Evolutionary conservation across 2,329 filamentous ascomycete genomes (phyloP).

Genomic region (Cercospora zeae-maydis): DNA sequence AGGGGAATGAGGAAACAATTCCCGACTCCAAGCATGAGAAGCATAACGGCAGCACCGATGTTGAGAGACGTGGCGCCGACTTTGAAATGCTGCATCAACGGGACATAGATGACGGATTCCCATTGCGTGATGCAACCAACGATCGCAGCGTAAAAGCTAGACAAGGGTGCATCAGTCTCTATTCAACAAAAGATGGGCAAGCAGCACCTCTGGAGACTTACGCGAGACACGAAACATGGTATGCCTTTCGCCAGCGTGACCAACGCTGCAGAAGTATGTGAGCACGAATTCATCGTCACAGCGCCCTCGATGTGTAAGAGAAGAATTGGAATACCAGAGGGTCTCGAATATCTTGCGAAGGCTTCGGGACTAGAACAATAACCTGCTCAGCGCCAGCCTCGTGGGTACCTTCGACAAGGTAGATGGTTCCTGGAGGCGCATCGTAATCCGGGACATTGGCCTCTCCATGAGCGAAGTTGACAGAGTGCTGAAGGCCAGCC

Average conservation of each 20-base stretch:
- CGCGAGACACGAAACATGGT: neutral
- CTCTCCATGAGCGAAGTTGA: neutral
- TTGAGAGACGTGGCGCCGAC: neutral
- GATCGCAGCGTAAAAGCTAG: neutral
- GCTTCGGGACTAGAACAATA: neutral
- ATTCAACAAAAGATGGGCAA: neutral
- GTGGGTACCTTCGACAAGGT: neutral
- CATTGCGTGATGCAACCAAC: neutral
- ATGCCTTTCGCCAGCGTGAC: neutral
- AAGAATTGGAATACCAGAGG: neutral
- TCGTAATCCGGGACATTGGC: neutral
- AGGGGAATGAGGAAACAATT: neutral
- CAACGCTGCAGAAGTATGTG: neutral
- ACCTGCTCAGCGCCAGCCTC: neutral
- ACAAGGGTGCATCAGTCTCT: neutral
- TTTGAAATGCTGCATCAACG: neutral
- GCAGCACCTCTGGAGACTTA: neutral
- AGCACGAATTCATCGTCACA: neutral
- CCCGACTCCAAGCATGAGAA: neutral
- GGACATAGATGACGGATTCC: neutral
- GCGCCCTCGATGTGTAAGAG: neutral
- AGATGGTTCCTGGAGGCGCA: neutral
- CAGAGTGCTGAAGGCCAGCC: neutral
- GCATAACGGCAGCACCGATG: neutral
- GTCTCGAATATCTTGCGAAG: neutral